phyloP scores from a whole-genome alignment of 78 protist species.

The Speleostelium caveatum region DNA sequence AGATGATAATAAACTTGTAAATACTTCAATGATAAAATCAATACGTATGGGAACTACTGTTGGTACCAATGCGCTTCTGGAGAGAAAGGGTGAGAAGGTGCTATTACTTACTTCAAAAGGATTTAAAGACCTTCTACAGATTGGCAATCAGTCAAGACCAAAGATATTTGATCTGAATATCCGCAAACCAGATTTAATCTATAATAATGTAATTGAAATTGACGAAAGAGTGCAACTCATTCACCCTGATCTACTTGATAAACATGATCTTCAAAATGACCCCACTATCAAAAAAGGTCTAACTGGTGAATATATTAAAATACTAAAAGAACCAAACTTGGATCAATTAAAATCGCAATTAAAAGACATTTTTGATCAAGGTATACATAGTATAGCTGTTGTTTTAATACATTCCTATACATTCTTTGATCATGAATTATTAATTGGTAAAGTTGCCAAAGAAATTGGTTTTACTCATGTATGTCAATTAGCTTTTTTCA shows the following conservation, averaged over 20 bases:
- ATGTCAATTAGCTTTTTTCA: too few relatives aligned
- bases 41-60: constrained; percentile 98
- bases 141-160: constrained; percentile 96
- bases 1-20: constrained; percentile 22
- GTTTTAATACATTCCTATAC: constrained; percentile 93
- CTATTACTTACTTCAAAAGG: constrained; percentile 90
- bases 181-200: constrained; percentile 80
- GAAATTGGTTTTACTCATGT: constrained; percentile 94
- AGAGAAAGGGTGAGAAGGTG: constrained; percentile 91
- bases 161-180: constrained; percentile 91
- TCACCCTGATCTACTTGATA: not conserved
- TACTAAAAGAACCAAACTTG: constrained; percentile 26
- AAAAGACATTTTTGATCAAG: constrained; percentile 55
- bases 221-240: constrained; percentile 79
- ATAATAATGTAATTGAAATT: constrained; percentile 87
- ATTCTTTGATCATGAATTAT: constrained; percentile 86
- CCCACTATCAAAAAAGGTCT: constrained; percentile 4
- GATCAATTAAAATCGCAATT: constrained; percentile 24
- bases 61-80: constrained; percentile 98
- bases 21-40: constrained; percentile 79
- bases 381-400: constrained; percentile 89
- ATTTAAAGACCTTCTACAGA: constrained; percentile 88
- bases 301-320: constrained; percentile 64
- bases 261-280: not conserved
- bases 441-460: constrained; percentile 82